phyloP scores from a whole-genome alignment of 1,284 basidiomycete genomes.

The Flammula alnicola region DNA sequence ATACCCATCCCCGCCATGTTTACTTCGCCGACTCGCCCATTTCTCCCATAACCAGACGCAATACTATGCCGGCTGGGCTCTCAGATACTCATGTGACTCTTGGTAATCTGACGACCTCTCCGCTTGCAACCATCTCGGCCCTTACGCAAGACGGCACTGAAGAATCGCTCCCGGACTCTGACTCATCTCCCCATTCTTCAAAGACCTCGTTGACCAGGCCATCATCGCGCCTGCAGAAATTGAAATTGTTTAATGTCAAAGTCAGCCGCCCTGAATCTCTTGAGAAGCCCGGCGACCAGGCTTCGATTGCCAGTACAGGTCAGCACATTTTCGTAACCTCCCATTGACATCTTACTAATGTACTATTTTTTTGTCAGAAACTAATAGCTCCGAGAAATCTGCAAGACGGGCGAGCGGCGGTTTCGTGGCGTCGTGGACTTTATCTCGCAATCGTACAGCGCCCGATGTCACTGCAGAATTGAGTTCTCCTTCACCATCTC shows the following conservation, averaged over 20 bases:
- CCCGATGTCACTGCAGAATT: slow-evolving; percentile 22
- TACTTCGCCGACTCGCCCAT: slow-evolving; percentile 34
- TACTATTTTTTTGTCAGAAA: slow-evolving; percentile 16
- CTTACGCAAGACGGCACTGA: slow-evolving; percentile 19
- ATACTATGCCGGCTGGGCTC: slow-evolving; percentile 17
- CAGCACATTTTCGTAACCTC: slow-evolving; percentile 11
- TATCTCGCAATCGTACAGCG: slow-evolving; percentile 25
- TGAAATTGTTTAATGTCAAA: slow-evolving; percentile 26
- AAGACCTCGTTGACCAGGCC: slow-evolving; percentile 22
- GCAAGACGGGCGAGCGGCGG: slow-evolving; percentile 27
- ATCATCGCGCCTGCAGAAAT: slow-evolving; percentile 24
- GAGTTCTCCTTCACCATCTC: slow-evolving; percentile 21
- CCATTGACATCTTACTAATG: slow-evolving; percentile 11
- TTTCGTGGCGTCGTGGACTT: slow-evolving; percentile 28
- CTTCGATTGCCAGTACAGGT: slow-evolving; percentile 26
- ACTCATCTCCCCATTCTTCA: slow-evolving; percentile 29
- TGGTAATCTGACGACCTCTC: slow-evolving; percentile 12
- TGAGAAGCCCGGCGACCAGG: slow-evolving; percentile 21
- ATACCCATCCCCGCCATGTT: slow-evolving; percentile 29
- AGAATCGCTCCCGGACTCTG: slow-evolving; percentile 29
- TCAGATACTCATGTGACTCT: slow-evolving; percentile 10
- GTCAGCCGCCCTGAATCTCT: slow-evolving; percentile 16
- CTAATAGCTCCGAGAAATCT: slow-evolving; percentile 21
- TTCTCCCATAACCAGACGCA: slow-evolving; percentile 21
- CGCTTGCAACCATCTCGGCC: slow-evolving; percentile 13